These are phyloP conservation scores for Cucurbita argyrosperma DNA, from an alignment of 306 rosid species.

Conservation along the genomic window DNA sequence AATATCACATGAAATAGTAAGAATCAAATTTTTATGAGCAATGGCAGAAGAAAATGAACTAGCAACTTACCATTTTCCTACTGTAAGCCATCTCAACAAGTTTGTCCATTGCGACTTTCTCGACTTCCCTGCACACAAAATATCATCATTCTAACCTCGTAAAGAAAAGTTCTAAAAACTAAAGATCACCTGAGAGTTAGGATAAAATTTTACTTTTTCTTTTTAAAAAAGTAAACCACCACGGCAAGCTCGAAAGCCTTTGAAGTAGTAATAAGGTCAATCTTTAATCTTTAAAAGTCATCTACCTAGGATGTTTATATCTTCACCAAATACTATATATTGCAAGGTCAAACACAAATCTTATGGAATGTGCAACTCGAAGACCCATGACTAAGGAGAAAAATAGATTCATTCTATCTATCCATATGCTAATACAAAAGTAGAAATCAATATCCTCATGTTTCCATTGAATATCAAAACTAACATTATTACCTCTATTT, in stretches of 20 bases:
- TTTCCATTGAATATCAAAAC: neutral
- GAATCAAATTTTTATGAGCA: conserved; percentile 3
- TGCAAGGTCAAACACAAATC: neutral
- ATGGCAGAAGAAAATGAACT: neutral
- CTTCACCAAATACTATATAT: neutral
- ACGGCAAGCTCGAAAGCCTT: neutral
- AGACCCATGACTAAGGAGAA: neutral
- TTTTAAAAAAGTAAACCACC: neutral
- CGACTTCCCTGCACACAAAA: conserved; percentile 47
- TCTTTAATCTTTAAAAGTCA: no score
- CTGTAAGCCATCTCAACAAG: conserved; percentile 69
- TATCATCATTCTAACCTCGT: conserved; percentile 4
- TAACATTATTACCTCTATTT: neutral
- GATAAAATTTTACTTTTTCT: neutral
- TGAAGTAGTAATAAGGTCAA: neutral
- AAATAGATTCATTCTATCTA: neutral
- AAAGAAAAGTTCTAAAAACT: neutral
- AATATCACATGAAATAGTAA: neutral
- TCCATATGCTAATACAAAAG: neutral
- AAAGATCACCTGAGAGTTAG: neutral
- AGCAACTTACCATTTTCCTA: conserved; percentile 48
- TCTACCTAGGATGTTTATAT: neutral
- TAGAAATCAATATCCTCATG: neutral
- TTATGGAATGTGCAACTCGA: neutral
- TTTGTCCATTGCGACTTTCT: conserved; percentile 70